phyloP scores from a whole-genome alignment of 2,329 filamentous ascomycete species.

The Gyromitra esculenta region DNA sequence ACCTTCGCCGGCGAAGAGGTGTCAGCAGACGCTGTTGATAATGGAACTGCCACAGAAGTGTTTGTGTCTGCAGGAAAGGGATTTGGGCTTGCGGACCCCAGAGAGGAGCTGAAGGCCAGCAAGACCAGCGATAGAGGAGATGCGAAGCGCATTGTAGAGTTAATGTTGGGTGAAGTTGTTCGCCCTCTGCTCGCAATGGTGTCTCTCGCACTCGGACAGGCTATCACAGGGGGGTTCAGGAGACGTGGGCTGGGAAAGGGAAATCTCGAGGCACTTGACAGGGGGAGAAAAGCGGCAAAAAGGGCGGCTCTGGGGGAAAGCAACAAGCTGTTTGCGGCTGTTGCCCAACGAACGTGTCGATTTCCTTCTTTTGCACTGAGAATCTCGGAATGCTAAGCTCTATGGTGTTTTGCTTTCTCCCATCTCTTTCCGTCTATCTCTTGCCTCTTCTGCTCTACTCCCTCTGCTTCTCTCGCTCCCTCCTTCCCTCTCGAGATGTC shows the following conservation, averaged over 20 bases:
- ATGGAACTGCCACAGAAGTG: slow-evolving; percentile 2
- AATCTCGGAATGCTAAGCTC: background rate
- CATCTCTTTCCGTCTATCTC: background rate
- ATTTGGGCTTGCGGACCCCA: slow-evolving; percentile 33
- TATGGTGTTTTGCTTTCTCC: background rate
- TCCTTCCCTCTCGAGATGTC: background rate
- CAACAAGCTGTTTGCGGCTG: slow-evolving; percentile 5
- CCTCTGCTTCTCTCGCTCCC: background rate
- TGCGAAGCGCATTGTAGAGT: slow-evolving; percentile 44
- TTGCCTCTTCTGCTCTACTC: background rate
- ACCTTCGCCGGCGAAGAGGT: slow-evolving; percentile 43
- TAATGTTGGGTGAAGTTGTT: slow-evolving; percentile 34
- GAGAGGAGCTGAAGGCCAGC: slow-evolving; percentile 36
- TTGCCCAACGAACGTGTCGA: background rate
- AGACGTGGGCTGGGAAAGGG: slow-evolving; percentile 8
- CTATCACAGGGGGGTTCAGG: slow-evolving; percentile 29
- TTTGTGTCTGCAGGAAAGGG: slow-evolving; percentile 18
- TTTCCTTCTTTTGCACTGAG: background rate
- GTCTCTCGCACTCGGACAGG: background rate
- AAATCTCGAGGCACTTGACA: slow-evolving; percentile 34
- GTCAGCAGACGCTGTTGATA: slow-evolving; percentile 11
- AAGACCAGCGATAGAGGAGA: slow-evolving; percentile 37
- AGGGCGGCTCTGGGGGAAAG: slow-evolving; percentile 16
- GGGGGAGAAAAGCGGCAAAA: slow-evolving; percentile 34
- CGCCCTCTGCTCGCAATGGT: slow-evolving; percentile 13